Evolutionary conservation across 108 stramenopile genomes (phyloP), one percentile per base, ranked within the genome.

Genomic region (Nitzschia inconspicua): DNA sequence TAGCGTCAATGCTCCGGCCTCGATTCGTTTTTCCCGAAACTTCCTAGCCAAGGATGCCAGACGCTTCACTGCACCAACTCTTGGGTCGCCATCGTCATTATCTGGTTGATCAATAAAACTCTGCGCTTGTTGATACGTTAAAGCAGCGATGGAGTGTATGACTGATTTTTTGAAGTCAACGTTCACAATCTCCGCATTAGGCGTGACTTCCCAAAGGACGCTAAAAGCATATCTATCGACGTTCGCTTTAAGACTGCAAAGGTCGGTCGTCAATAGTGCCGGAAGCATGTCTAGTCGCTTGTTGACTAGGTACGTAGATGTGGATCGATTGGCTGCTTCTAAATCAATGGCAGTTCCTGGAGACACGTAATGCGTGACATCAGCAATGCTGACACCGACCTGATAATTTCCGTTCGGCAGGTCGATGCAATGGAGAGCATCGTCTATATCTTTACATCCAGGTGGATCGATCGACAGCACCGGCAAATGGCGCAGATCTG

Each of bases 371-470:
- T 98, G 94, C n/a, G 95, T 93, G 8, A 99, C 99, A 57, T 99
- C 99, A 0, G 99, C 98, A 69, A 99, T 99, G 56, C 98, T 97
- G 14, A 99, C 97, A 0, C 99, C 99, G 5, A 96, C 86, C 57
- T 94, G 84, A 62, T 86, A 93, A 39, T 93, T 95, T 25, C 96
- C 96, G 72, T 97, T 96, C 3, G 82, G 76, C 3, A 99, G 82
- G 10, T 66, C 66, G 11, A 87, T 82, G 32, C 93, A 94, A 65
- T 98, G 97, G 11, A 99, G 84, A 0, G 99, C 99, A 69, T 99
- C 99, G 65, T 99, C 99, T 60, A 99, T 99, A 77, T 99, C 99
- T 63, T 97, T 96, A 68, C 99, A 99, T 18, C 97, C 97, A 3
- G 99, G 99, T 2, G 99, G 99, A 75, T 99, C 99, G 59, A 99